These are phyloP conservation scores for Geotrichum candidum DNA, from an alignment of 1,139 yeast species.

Conservation along the genomic window DNA sequence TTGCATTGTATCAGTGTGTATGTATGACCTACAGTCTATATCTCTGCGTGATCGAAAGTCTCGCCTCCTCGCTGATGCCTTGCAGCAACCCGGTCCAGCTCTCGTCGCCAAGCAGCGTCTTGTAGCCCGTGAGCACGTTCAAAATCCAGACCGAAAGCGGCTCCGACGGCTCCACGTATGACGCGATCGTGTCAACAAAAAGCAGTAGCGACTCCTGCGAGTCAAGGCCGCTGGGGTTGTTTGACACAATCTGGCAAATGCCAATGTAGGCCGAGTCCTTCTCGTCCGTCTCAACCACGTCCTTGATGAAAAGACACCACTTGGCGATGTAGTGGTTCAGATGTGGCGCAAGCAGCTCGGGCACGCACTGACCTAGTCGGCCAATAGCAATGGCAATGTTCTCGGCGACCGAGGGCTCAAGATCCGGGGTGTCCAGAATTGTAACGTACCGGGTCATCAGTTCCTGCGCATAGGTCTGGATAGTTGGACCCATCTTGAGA, in stretches of 20 bases:
- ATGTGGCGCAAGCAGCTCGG: constrained; percentile 55
- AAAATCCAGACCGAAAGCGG: constrained; percentile 31
- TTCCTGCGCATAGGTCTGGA: constrained; percentile 50
- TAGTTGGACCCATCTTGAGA: constrained; percentile 42
- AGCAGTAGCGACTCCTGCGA: constrained; percentile 46
- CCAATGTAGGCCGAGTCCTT: constrained; percentile 77
- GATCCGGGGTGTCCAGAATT: constrained; percentile 45
- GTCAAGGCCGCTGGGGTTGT: constrained; percentile 63
- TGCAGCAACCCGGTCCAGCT: constrained; percentile 31
- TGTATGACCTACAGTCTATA: constrained; percentile 5
- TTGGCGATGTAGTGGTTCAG: constrained; percentile 50
- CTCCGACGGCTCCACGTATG: constrained; percentile 44
- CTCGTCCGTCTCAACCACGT: constrained; percentile 68
- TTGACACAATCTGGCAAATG: constrained; percentile 56
- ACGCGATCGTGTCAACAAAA: constrained; percentile 60
- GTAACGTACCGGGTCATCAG: constrained; percentile 58
- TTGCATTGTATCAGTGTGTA: background rate
- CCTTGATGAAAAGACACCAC: constrained; percentile 65
- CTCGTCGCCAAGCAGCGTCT: constrained; percentile 19
- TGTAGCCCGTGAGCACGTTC: constrained; percentile 36
- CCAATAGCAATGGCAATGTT: constrained; percentile 90
- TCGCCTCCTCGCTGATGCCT: background rate
- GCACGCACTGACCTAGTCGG: constrained; percentile 67
- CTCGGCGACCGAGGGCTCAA: constrained; percentile 58
- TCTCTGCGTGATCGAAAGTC: constrained; percentile 4